Evolutionary conservation across 2,329 filamentous ascomycete genomes (phyloP), one percentile per base, ranked within the genome.

Genomic region (Teratosphaeria viscida): DNA sequence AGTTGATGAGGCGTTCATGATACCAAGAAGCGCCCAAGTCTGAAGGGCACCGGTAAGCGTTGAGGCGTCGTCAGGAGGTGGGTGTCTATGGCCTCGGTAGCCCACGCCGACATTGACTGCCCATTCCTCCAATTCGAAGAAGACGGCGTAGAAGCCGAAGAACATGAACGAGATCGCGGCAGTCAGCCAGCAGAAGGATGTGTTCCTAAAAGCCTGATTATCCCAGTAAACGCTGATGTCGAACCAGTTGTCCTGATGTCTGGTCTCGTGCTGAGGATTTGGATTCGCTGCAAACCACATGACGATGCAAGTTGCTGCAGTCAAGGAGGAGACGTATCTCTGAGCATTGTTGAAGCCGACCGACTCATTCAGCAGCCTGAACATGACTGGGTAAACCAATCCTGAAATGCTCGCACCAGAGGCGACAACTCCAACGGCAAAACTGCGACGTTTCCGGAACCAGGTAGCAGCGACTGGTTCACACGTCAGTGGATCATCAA

Each of bases 91-190:
- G 12, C 72, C 68, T 11, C 64, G 63, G 56, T 69, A 73, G 19
- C 76, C 77, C 49, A 77, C 73, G 8, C 76, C 76, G 27, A 66
- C 67, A 11, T 70, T 65, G 16, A 76, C 72, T 23, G 79, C 78
- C 79, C 79, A 81, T 69, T 80, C 78, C 66, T 80, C 78, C 34
- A 81, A 73, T 61, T 79, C 80, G 72, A 81, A 81, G 70, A 80
- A 80, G 23, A 81, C 69, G 2, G 77, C 75, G 61, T 81, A 81
- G 66, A 80, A 81, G 26, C 79, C 79, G 55, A 80, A 73, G 71
- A 80, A 81, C 54, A 80, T 70, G 62, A 78, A 76, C 1, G 73
- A 71, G n/a, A 80, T 74, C 5, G 73, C 70, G 1, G 73, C 75
- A 26, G 73, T 74, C 61, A 79, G 76, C 71, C 74, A 79, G 58